Base-by-base conservation (phyloP, 768 basidiomycete species). In the Punctularia strigosozonata region DNA sequence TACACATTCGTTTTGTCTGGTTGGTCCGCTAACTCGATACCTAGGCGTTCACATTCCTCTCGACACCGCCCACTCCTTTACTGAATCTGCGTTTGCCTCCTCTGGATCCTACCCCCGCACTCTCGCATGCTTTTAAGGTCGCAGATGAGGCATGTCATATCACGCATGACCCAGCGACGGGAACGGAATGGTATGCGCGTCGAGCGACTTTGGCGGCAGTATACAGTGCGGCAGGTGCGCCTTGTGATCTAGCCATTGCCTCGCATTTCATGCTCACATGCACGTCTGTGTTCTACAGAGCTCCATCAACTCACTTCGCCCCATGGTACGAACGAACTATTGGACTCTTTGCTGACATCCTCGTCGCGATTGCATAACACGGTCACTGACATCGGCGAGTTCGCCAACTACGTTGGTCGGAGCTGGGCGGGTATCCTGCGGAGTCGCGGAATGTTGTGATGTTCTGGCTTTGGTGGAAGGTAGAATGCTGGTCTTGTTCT, bases 281-380 rank as follows among this genome's bases (percentile, higher is more conserved):
- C 10, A 15, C 25, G 21, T 30, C 10, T 19, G 17, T 31, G 36
- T 7, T n/a, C 19, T 39, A 21, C 46, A 77, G 86, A 89, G 58
- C 62, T 90, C 13, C 86, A 88, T 50, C 86, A 90, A 51, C 52
- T 90, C n/a, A 69, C 73, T 0, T 89, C 86, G 2, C 82, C 86
- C 4, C 50, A 61, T 10, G 84, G 84, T 2, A 75, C 81, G 0
- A 58, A 63, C 21, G 57, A 62, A 3, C 87, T 90, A 61, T 64
- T 90, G 12, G 75, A 80, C 33, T 58, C 66, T 6, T 69, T 87
- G 5, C 64, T 89, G 12, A 62, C 67, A 7, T 57, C 66, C 3
- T 69, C 74, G 3, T 56, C 63, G 2, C 45, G 56, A 2, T 47
- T 76, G 0, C 66, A 73, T 33, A 55, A 56, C 1, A 63, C 70